Evolutionary conservation across 305 asterid genomes (phyloP).

Genomic region (Andrographis paniculata): DNA sequence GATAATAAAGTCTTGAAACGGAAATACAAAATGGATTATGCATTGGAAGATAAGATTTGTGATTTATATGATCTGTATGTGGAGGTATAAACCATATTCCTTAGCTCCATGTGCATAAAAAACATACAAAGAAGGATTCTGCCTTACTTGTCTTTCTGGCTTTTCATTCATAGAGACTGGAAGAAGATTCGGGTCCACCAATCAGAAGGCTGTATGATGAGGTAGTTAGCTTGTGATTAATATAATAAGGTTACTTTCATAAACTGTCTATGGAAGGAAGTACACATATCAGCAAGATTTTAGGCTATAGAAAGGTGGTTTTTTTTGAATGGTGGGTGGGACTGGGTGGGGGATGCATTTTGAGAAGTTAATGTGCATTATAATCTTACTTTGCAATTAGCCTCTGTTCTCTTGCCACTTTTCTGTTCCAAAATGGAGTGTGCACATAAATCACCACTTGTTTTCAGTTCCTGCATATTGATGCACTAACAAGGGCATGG

Average conservation of each 20-base stretch:
- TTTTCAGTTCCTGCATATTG: not conserved
- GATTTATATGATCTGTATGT: constrained; percentile 75
- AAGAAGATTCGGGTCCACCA: constrained; percentile 90
- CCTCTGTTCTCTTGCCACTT: not conserved
- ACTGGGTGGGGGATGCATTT: too few relatives aligned
- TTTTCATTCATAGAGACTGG: constrained; percentile 54
- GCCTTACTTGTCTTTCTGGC: not conserved
- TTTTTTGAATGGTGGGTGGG: too few relatives aligned
- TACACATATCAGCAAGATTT: not conserved
- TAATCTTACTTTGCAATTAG: not conserved
- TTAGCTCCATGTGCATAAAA: not conserved
- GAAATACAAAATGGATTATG: constrained; percentile 66
- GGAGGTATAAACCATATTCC: constrained; percentile 37
- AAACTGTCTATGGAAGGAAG: not conserved
- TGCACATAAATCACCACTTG: not conserved
- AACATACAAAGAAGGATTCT: not conserved
- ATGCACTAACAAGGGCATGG: not conserved
- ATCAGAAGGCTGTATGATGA: constrained; percentile 89
- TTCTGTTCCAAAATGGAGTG: not conserved
- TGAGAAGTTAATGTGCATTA: too few relatives aligned
- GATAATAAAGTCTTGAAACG: constrained; percentile 58
- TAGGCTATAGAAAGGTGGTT: too few relatives aligned
- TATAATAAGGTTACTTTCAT: not conserved
- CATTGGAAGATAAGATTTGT: constrained; percentile 69
- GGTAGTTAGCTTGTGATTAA: constrained; percentile 34